Evolutionary conservation across 345 rosid genomes (phyloP).

Genomic region (Citrus sp.): DNA sequence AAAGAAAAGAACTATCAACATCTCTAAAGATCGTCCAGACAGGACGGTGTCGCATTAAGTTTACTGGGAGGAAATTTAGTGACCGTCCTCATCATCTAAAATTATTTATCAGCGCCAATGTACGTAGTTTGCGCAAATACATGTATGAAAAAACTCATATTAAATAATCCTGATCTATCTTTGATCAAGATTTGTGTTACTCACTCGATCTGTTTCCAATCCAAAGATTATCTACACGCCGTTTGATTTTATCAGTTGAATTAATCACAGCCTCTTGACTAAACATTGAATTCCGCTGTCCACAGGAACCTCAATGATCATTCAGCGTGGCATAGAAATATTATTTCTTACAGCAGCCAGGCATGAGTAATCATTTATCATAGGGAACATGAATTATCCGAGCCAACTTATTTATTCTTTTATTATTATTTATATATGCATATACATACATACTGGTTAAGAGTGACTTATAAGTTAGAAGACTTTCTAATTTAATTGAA

Average conservation of each 20-base stretch:
- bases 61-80: neutral
- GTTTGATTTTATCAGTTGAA: slow-evolving; percentile 10
- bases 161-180: neutral
- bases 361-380: slow-evolving; percentile 9
- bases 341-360: neutral
- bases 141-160: too few species aligned
- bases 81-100: too few species aligned
- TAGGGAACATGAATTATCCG: too few species aligned
- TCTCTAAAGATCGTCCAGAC: neutral
- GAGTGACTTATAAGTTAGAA: neutral
- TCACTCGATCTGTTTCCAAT: neutral
- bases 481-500: slow-evolving; percentile 5
- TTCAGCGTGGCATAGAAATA: neutral
- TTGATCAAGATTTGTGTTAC: neutral
- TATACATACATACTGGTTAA: neutral
- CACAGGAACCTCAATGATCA: slow-evolving; percentile 14
- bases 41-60: neutral
- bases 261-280: neutral
- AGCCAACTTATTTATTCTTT: too few species aligned
- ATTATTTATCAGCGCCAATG: too few species aligned
- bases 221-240: neutral
- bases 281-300: slow-evolving; percentile 5
- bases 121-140: too few species aligned
- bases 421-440: neutral
- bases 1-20: neutral